Evolutionary conservation across 352 stramenopile genomes (phyloP).

Genomic region (Phytophthora pistaciae): DNA sequence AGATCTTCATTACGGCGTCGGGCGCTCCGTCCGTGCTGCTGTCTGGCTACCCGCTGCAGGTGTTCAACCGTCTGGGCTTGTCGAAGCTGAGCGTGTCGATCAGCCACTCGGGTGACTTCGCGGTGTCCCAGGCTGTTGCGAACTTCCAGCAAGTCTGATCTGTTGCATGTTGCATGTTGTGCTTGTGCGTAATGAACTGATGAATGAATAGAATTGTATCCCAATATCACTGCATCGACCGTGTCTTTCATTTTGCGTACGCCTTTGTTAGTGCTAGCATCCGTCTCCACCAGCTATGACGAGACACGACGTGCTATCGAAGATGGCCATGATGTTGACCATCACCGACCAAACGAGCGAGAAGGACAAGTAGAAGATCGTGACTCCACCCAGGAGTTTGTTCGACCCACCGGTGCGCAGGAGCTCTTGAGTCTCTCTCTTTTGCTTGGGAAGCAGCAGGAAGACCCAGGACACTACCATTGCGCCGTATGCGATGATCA

Average conservation of each 20-base stretch:
- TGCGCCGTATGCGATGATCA: constrained; percentile 46
- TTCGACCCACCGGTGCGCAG: constrained; percentile 39
- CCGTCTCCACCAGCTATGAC: constrained; percentile 38
- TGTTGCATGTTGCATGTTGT: constrained; percentile 23
- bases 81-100: constrained; percentile 88
- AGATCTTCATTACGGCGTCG: constrained; percentile 85
- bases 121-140: constrained; percentile 85
- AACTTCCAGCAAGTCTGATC: constrained; percentile 57
- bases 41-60: constrained; percentile 77
- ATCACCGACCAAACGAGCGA: constrained; percentile 47
- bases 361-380: constrained; percentile 45
- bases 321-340: constrained; percentile 56
- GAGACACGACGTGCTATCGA: constrained; percentile 45
- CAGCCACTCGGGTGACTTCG: constrained; percentile 90
- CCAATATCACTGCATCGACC: not conserved
- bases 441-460: constrained; percentile 51
- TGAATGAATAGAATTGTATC: too few relatives aligned
- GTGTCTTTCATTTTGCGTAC: not conserved
- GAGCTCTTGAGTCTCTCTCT: constrained; percentile 45
- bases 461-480: constrained; percentile 44
- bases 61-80: constrained; percentile 82
- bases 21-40: constrained; percentile 82
- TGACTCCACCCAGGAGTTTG: constrained; percentile 37
- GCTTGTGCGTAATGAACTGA: constrained; percentile 10
- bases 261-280: constrained; percentile 13